Evolutionary conservation across 2,329 filamentous ascomycete genomes (phyloP).

Genomic region (Stemphylium beticola): DNA sequence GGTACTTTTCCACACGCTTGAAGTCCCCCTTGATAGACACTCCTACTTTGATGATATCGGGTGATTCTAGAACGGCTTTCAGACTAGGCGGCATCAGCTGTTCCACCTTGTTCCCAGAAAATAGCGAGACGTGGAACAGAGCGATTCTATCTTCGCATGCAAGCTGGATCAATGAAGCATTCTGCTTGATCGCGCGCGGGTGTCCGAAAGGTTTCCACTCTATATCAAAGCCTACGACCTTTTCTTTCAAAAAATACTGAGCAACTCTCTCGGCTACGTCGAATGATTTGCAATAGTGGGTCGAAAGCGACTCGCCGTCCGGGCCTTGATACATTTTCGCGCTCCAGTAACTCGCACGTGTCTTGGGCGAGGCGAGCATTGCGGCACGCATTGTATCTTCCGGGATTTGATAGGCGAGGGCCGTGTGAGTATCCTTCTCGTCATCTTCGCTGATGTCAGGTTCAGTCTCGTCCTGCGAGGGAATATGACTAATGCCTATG

Average conservation of each 20-base stretch:
- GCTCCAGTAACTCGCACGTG: constrained; percentile 64
- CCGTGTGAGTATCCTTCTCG: constrained; percentile 24
- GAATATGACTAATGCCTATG: neutral
- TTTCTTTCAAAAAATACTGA: constrained; percentile 71
- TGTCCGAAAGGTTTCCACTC: constrained; percentile 71
- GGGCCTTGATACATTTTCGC: constrained; percentile 69
- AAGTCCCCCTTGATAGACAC: constrained; percentile 71
- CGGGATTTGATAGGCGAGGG: constrained; percentile 44
- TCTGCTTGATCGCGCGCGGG: constrained; percentile 70
- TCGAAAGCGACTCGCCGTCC: constrained; percentile 61
- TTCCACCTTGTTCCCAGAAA: constrained; percentile 45
- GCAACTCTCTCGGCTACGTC: constrained; percentile 71
- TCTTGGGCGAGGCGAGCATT: constrained; percentile 40
- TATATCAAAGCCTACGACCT: constrained; percentile 83
- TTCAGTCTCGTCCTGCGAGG: constrained; percentile 6
- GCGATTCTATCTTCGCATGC: constrained; percentile 78
- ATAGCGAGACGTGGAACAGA: constrained; percentile 76
- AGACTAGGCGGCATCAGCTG: constrained; percentile 73
- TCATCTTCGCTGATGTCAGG: constrained; percentile 14
- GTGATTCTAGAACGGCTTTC: constrained; percentile 73
- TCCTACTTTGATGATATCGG: constrained; percentile 73
- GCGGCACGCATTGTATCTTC: constrained; percentile 32
- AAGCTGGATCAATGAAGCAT: constrained; percentile 82
- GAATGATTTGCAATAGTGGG: constrained; percentile 78
- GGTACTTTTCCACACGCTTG: constrained; percentile 69